Evolutionary conservation across 306 rosid genomes (phyloP).

Genomic region (Cicer yamashitae): DNA sequence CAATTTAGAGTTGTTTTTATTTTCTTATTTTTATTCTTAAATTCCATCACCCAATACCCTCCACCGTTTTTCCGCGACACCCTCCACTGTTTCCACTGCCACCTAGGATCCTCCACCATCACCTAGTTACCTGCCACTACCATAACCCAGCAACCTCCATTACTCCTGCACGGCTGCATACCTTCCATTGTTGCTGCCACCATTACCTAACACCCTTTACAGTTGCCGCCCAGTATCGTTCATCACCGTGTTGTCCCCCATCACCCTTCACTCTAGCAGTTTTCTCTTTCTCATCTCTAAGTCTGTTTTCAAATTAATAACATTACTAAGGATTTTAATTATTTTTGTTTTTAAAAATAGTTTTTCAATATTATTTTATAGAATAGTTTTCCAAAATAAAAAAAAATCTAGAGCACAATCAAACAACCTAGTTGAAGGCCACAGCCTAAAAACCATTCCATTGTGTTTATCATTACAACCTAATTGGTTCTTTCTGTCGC

Average conservation of each 20-base stretch:
- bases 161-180: not conserved
- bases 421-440: not conserved
- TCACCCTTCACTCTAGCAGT: not conserved
- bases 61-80: not conserved
- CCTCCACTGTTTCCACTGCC: not conserved
- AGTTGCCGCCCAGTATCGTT: not conserved
- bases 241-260: not conserved
- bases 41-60: not conserved
- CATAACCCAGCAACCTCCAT: not conserved
- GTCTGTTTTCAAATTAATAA: not conserved
- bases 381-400: not conserved
- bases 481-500: conserved; percentile 12
- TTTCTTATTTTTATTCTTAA: not conserved
- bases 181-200: not conserved
- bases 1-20: not conserved
- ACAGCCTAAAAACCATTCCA: not conserved
- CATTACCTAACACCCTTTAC: not conserved
- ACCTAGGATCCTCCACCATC: too few relatives aligned
- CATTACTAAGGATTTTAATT: not conserved
- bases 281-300: not conserved
- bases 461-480: not conserved
- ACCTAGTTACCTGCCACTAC: not conserved
- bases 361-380: not conserved
- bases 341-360: not conserved
- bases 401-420: not conserved